Conservation (phyloP, 2,329 filamentous ascomycete genomes). For the Colletotrichum tamarilloi region DNA sequence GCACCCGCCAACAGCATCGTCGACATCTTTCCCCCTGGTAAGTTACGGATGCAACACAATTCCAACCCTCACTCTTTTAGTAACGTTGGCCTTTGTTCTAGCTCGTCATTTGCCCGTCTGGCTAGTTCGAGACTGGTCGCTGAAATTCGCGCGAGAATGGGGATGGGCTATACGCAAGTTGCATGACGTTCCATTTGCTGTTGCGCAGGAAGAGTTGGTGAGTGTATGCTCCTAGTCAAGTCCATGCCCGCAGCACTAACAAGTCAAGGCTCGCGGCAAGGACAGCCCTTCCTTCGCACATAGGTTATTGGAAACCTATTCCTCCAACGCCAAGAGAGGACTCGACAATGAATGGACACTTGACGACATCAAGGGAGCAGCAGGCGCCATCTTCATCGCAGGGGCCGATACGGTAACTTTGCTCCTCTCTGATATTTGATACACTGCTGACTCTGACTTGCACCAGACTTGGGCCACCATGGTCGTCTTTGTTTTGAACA, state of each 20-base stretch:
- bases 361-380: constrained; percentile 59
- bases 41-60: constrained; percentile 24
- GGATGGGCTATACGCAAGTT: constrained; percentile 47
- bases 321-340: constrained; percentile 23
- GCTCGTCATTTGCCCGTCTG: constrained; percentile 54
- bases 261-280: constrained; percentile 29
- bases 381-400: constrained; percentile 59
- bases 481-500: constrained; percentile 35
- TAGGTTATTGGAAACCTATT: constrained; percentile 28
- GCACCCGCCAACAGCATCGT: constrained; percentile 52
- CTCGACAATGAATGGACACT: constrained; percentile 37
- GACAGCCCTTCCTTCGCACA: constrained; percentile 34
- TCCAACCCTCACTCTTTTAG: constrained; percentile 32
- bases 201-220: constrained; percentile 42
- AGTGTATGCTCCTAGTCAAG: constrained; percentile 24
- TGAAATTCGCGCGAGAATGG: constrained; percentile 47
- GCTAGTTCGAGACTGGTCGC: constrained; percentile 44
- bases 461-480: constrained; percentile 40
- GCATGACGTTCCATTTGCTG: constrained; percentile 46
- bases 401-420: constrained; percentile 56
- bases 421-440: neutral
- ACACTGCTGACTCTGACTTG: constrained; percentile 46
- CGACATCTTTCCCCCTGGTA: constrained; percentile 58
- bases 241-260: constrained; percentile 28
- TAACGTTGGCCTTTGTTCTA: constrained; percentile 39